Conservation (phyloP, 495 filamentous ascomycete species). For the Peziza echinospora region DNA sequence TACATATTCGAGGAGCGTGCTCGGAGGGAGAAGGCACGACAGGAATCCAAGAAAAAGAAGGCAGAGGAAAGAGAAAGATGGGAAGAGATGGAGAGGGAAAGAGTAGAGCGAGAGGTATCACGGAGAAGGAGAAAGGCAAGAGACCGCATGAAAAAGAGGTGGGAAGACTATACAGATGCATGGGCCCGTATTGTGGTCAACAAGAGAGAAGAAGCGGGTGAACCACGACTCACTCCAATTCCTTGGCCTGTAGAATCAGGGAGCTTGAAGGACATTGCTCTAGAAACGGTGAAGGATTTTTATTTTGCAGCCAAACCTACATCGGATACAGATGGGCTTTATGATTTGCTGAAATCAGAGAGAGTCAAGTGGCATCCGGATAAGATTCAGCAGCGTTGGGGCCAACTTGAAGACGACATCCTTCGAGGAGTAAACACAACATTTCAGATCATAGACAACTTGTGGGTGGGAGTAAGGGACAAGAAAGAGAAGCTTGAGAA, state of each 20-base stretch:
- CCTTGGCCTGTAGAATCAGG: constrained; percentile 64
- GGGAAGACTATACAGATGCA: constrained; percentile 39
- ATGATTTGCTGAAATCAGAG: constrained; percentile 54
- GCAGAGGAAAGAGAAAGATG: constrained; percentile 24
- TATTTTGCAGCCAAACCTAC: constrained; percentile 29
- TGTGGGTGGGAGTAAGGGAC: constrained; percentile 43
- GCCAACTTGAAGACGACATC: constrained; percentile 41
- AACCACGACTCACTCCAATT: constrained; percentile 23
- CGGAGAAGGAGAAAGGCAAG: constrained; percentile 27
- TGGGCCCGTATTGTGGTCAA: constrained; percentile 38
- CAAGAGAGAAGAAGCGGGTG: constrained; percentile 16
- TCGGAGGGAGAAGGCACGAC: constrained; percentile 34
- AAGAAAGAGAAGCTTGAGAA: constrained; percentile 11
- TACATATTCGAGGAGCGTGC: constrained; percentile 43
- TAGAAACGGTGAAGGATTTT: constrained; percentile 41
- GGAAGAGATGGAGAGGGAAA: constrained; percentile 21
- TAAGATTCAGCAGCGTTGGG: constrained; percentile 83
- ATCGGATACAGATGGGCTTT: constrained; percentile 22
- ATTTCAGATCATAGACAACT: constrained; percentile 69
- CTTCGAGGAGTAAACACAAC: constrained; percentile 69
- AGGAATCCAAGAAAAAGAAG: constrained; percentile 24
- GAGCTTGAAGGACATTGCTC: constrained; percentile 34
- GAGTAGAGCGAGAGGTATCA: constrained; percentile 26
- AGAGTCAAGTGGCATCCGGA: constrained; percentile 93
- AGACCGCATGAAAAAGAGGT: constrained; percentile 31